These are phyloP conservation scores for Gracilaria domingensis DNA, from an alignment of 23 red algal genomes.

Conservation along the genomic window DNA sequence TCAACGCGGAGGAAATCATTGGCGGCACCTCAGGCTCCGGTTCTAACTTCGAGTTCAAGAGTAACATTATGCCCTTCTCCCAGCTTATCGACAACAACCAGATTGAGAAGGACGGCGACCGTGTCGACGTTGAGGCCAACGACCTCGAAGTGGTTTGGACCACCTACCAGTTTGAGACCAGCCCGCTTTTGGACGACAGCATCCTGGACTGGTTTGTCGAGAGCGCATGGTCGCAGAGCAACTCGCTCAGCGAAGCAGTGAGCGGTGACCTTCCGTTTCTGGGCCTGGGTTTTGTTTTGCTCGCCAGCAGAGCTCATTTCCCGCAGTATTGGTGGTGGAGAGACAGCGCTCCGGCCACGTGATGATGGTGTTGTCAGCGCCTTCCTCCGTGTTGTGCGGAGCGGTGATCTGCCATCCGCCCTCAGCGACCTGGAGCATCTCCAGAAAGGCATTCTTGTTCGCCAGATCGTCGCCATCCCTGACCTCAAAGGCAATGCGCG, in stretches of 20 bases:
- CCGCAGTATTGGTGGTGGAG: constrained; percentile 9
- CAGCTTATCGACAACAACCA: constrained; percentile 55
- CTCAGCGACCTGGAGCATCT: constrained; percentile 49
- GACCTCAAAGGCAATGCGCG: constrained; percentile 32
- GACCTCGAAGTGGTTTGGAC: constrained; percentile 61
- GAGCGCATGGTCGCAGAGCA: constrained; percentile 13
- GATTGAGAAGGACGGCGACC: constrained; percentile 58
- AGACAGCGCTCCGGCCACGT: constrained; percentile 54
- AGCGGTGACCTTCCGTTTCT: constrained; percentile 62
- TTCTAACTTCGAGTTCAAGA: background rate
- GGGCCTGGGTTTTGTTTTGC: constrained; percentile 64
- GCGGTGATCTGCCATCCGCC: constrained; percentile 9
- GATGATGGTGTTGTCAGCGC: constrained; percentile 28
- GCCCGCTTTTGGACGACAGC: background rate
- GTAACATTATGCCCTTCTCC: constrained; percentile 37
- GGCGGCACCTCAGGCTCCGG: no score
- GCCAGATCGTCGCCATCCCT: constrained; percentile 21
- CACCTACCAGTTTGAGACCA: constrained; percentile 34
- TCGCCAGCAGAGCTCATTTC: constrained; percentile 49
- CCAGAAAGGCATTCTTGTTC: constrained; percentile 45
- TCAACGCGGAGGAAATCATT: constrained; percentile 14
- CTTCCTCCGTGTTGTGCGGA: constrained; percentile 3
- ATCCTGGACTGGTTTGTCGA: constrained; percentile 49
- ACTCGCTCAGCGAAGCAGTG: constrained; percentile 60
- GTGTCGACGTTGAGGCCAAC: constrained; percentile 54